Evolutionary conservation across 331 rosid genomes (phyloP).

Genomic region (Cydonia oblonga): DNA sequence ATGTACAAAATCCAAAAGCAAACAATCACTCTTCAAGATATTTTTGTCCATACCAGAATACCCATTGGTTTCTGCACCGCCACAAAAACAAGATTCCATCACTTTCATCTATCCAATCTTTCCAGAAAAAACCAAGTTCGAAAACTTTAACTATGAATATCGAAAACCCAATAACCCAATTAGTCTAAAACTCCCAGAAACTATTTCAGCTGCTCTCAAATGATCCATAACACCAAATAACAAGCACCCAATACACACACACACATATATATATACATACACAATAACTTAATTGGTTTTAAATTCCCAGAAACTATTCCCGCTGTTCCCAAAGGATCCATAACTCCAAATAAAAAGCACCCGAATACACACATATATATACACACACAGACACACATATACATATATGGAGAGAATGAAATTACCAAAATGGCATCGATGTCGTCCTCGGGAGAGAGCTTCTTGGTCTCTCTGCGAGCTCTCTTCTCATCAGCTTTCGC

Average conservation of each 20-base stretch:
- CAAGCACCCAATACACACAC: background rate
- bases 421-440: conserved; percentile 86
- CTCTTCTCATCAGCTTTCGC: conserved; percentile 76
- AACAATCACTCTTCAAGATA: background rate
- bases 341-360: background rate
- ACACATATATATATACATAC: background rate
- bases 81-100: background rate
- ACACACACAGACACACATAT: background rate
- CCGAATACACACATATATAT: background rate
- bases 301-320: background rate
- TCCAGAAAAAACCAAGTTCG: background rate
- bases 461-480: conserved; percentile 82
- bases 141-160: background rate
- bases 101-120: background rate
- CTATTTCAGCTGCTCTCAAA: background rate
- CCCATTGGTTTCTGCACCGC: background rate
- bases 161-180: background rate
- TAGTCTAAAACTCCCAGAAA: background rate
- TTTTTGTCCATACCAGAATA: background rate
- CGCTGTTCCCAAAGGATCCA: background rate
- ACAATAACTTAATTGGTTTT: background rate
- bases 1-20: background rate
- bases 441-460: conserved; percentile 94
- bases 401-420: background rate
- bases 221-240: background rate